These are phyloP conservation scores for Blastobotrys americana DNA, from an alignment of 805 yeast species.

Conservation along the genomic window DNA sequence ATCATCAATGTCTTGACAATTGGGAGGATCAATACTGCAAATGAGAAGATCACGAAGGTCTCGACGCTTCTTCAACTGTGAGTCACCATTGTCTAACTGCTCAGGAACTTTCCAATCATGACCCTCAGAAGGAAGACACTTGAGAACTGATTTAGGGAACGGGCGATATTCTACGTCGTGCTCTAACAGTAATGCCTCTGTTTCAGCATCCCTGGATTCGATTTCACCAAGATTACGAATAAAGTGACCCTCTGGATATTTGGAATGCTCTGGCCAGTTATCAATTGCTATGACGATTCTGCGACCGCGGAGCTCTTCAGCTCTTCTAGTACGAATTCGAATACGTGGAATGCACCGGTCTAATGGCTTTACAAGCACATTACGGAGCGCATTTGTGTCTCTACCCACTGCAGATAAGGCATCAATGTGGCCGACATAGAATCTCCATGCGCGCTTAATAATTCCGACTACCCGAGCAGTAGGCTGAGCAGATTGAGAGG, in stretches of 20 bases:
- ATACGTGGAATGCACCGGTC: conserved; percentile 83
- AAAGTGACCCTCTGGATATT: conserved; percentile 91
- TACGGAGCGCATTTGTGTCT: conserved; percentile 57
- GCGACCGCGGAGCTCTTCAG: conserved; percentile 73
- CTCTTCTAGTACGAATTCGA: conserved; percentile 80
- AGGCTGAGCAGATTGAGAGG: conserved; percentile 57
- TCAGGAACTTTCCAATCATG: conserved; percentile 88
- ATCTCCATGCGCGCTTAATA: conserved; percentile 87
- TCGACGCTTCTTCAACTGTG: conserved; percentile 47
- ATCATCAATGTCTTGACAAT: conserved; percentile 97
- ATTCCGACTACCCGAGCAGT: conserved; percentile 90
- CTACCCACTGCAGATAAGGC: conserved; percentile 53
- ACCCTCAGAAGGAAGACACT: conserved; percentile 90
- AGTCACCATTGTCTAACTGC: conserved; percentile 29
- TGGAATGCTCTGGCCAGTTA: conserved; percentile 79
- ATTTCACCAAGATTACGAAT: conserved; percentile 83
- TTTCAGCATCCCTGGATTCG: conserved; percentile 91
- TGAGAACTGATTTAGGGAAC: conserved; percentile 83
- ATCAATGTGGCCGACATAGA: conserved; percentile 89
- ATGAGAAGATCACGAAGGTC: conserved; percentile 85
- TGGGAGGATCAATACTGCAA: conserved; percentile 96
- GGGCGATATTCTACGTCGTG: conserved; percentile 97
- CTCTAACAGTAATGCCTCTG: conserved; percentile 86
- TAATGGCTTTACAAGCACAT: conserved; percentile 81
- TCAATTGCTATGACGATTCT: conserved; percentile 91